Base-by-base conservation (phyloP, 164 flowering plant species). In the Vitis rotundifolia region DNA sequence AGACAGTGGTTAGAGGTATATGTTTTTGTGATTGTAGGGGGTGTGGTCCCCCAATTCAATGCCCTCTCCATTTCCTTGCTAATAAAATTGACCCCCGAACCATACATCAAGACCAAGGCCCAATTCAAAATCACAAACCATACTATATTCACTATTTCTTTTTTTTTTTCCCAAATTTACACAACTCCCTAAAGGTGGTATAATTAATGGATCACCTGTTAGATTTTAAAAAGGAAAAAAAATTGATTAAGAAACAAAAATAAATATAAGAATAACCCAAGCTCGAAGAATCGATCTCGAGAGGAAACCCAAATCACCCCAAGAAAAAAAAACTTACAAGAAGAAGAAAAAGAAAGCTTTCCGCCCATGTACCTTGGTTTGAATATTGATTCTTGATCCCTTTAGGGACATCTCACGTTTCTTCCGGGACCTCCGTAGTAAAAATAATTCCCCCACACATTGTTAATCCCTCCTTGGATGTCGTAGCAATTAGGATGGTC, bases 371-470 rank as follows among this genome's bases (percentile, higher is more conserved):
- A 71, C 66, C 61, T 12, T 26, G 5, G 44, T 37, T 37, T 37
- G 44, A 37, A 37, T 37, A 5, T 37, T 37, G 44, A 37, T 37
- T 5, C 44, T 37, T 37, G 44, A 37, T 62, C 18, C 44, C 58
- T 14, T 80, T 65, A 88, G 61, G 90, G 87, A 73, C 92, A 88
- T 61, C 76, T 81, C 9, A 78, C 72, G 75, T 86, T 88, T 81
- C 82, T 83, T 16, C 92, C 92, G 3, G 92, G 92, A 26, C 92
- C 92, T 68, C 92, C 92, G 66, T 85, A 88, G 82, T 86, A 88
- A 78, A 87, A 85, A 54, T 85, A 87, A 79, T 82, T 82, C 1
- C 93, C 90, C 90, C 90, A 88, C 62, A 80, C 87, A 31, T 69
- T 72, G 67, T 87, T 87, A 15, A 75, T 71, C 48, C 90, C 90